Conservation (phyloP, 805 yeast species). For the Cyberlindnera subsufficiens region DNA sequence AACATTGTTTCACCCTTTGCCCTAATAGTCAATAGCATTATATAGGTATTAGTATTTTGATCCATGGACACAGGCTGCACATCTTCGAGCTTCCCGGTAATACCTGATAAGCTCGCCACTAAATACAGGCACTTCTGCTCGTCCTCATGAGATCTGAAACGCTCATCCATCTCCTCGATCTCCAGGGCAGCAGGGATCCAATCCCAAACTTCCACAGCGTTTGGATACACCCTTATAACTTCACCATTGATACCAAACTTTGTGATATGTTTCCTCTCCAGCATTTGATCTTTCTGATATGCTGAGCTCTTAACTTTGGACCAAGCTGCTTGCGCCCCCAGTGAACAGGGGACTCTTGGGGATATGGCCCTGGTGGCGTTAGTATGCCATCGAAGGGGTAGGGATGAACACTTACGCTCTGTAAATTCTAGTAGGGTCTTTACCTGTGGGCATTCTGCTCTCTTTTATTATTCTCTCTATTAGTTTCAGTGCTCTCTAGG, state of each 20-base stretch:
- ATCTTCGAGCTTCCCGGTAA: slow-evolving; percentile 17
- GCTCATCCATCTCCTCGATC: slow-evolving; percentile 7
- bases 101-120: slow-evolving; percentile 19
- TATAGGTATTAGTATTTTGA: slow-evolving; percentile 19
- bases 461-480: too few relatives aligned
- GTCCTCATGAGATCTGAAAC: slow-evolving; percentile 13
- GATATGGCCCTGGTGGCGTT: slow-evolving; percentile 16
- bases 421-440: slow-evolving; percentile 24
- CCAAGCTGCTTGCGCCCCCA: slow-evolving; percentile 25
- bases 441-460: slow-evolving; percentile 23
- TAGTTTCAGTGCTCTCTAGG: too few relatives aligned
- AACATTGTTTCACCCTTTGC: slow-evolving; percentile 9
- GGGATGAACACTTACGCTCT: slow-evolving; percentile 17
- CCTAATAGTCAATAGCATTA: slow-evolving; percentile 8
- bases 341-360: slow-evolving; percentile 15
- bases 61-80: slow-evolving; percentile 23
- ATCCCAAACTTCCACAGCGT: slow-evolving; percentile 34
- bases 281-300: not conserved
- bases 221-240: slow-evolving; percentile 24
- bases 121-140: slow-evolving; percentile 18
- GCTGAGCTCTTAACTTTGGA: slow-evolving; percentile 18
- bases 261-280: slow-evolving; percentile 7
- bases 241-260: slow-evolving; percentile 36
- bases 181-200: slow-evolving; percentile 27
- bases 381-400: not conserved